These are phyloP conservation scores for Martensiomyces pterosporus DNA, from an alignment of 192 early-diverging fungal species.

Conservation along the genomic window DNA sequence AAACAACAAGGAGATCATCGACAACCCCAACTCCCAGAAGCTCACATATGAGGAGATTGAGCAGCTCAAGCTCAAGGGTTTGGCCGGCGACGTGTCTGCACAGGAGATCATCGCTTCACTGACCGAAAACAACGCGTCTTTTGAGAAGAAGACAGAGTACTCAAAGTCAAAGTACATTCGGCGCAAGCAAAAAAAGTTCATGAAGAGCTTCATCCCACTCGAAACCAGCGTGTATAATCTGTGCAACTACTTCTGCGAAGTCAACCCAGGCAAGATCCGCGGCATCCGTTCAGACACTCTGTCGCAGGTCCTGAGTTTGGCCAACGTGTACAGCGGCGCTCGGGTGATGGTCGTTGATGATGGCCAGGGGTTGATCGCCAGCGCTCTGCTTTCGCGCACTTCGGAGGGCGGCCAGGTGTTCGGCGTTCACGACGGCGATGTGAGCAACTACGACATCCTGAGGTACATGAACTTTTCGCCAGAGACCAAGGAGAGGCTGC, in stretches of 20 bases:
- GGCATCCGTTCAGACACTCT: slow-evolving; percentile 81
- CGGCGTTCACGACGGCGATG: slow-evolving; percentile 70
- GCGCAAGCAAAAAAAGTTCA: slow-evolving; percentile 83
- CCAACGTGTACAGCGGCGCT: slow-evolving; percentile 71
- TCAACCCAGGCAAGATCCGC: slow-evolving; percentile 77
- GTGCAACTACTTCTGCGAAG: slow-evolving; percentile 71
- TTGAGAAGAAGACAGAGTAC: slow-evolving; percentile 91
- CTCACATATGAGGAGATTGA: slow-evolving; percentile 81
- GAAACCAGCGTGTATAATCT: slow-evolving; percentile 73
- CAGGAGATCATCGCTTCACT: slow-evolving; percentile 77
- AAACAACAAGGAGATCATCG: slow-evolving; percentile 81
- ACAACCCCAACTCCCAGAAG: slow-evolving; percentile 70
- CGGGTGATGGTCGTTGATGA: slow-evolving; percentile 86
- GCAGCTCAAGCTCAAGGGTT: slow-evolving; percentile 66
- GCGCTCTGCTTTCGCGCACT: slow-evolving; percentile 80
- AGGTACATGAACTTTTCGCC: slow-evolving; percentile 73
- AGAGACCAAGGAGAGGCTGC: slow-evolving; percentile 52
- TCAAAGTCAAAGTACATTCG: slow-evolving; percentile 93
- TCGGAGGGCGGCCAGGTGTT: slow-evolving; percentile 61
- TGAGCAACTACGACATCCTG: slow-evolving; percentile 66
- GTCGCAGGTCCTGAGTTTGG: slow-evolving; percentile 79
- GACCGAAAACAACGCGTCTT: slow-evolving; percentile 76
- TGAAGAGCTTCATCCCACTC: slow-evolving; percentile 73
- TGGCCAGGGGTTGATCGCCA: slow-evolving; percentile 77
- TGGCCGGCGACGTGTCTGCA: slow-evolving; percentile 63